These are phyloP conservation scores for Carex parvula DNA, from an alignment of 176 grass and related monocot species.

Conservation along the genomic window DNA sequence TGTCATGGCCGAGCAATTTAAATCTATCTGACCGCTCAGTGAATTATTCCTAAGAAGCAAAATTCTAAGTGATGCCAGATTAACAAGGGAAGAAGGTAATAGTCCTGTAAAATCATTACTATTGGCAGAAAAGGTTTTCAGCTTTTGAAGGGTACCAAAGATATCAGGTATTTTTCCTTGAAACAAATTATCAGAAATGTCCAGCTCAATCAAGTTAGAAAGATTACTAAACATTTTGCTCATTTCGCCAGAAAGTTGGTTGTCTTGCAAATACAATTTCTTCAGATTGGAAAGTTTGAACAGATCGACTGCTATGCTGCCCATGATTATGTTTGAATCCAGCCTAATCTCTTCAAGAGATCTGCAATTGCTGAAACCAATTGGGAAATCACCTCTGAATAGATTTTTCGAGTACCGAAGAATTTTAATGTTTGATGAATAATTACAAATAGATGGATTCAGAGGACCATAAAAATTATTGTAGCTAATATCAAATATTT, in stretches of 20 bases:
- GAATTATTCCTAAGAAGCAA: conserved; percentile 57
- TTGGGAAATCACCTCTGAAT: conserved; percentile 33
- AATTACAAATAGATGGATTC: conserved; percentile 23
- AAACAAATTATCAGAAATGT: conserved; percentile 64
- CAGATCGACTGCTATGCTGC: conserved; percentile 37
- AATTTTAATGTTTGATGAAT: not conserved
- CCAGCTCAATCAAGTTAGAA: conserved; percentile 37
- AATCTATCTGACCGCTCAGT: conserved; percentile 36
- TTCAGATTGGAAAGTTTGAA: conserved; percentile 33
- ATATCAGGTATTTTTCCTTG: conserved; percentile 36
- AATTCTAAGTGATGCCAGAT: conserved; percentile 30
- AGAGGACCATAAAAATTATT: conserved; percentile 33
- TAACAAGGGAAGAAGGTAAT: conserved; percentile 42
- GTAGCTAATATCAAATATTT: conserved; percentile 28
- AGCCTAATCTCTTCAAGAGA: conserved; percentile 43
- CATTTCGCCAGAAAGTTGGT: conserved; percentile 36
- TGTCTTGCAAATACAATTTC: conserved; percentile 37
- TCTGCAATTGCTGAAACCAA: conserved; percentile 39
- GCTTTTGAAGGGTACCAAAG: conserved; percentile 30
- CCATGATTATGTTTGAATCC: conserved; percentile 45
- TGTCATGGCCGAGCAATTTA: conserved; percentile 33
- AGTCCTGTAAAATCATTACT: conserved; percentile 35
- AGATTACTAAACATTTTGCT: conserved; percentile 41
- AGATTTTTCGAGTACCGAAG: conserved; percentile 44
- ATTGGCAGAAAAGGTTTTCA: conserved; percentile 36